phyloP scores from a whole-genome alignment of 179 eudicot species.

The Silene noctiflora region DNA sequence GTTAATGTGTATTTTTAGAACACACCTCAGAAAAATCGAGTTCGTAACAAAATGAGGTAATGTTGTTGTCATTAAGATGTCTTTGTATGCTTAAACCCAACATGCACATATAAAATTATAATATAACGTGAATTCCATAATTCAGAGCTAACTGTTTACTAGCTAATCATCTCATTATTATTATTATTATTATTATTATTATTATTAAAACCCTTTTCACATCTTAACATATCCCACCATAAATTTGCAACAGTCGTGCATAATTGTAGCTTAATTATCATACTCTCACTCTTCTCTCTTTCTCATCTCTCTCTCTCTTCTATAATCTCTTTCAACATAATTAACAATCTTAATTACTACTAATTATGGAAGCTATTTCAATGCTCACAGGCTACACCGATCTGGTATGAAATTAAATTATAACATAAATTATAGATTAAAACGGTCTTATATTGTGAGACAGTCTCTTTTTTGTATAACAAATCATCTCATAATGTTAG shows the following conservation, averaged over 20 bases:
- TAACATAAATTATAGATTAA: too few species aligned
- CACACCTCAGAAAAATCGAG: not conserved
- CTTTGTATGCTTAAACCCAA: not conserved
- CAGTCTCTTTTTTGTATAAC: too few species aligned
- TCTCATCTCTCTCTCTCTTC: not conserved
- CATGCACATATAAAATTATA: slow-evolving; percentile 1
- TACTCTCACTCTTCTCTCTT: not conserved
- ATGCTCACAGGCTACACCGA: slow-evolving; percentile 31
- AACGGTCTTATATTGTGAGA: too few species aligned
- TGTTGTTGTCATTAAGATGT: not conserved
- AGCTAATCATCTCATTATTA: not conserved
- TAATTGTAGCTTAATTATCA: slow-evolving; percentile 12
- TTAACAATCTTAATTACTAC: slow-evolving; percentile 2
- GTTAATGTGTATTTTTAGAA: too few species aligned
- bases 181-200: not conserved
- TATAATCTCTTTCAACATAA: slow-evolving; percentile 6
- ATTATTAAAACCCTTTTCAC: slow-evolving; percentile 27
- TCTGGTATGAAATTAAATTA: slow-evolving; percentile 21
- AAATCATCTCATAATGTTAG: too few species aligned
- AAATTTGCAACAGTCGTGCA: slow-evolving; percentile 3
- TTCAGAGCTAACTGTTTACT: slow-evolving; percentile 8
- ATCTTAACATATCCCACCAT: slow-evolving; percentile 14
- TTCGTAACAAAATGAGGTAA: not conserved
- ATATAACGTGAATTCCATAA: slow-evolving; percentile 11
- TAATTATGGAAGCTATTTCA: slow-evolving; percentile 29